Conservation (phyloP, 768 basidiomycete genomes). For the Pleurotus pulmonarius region DNA sequence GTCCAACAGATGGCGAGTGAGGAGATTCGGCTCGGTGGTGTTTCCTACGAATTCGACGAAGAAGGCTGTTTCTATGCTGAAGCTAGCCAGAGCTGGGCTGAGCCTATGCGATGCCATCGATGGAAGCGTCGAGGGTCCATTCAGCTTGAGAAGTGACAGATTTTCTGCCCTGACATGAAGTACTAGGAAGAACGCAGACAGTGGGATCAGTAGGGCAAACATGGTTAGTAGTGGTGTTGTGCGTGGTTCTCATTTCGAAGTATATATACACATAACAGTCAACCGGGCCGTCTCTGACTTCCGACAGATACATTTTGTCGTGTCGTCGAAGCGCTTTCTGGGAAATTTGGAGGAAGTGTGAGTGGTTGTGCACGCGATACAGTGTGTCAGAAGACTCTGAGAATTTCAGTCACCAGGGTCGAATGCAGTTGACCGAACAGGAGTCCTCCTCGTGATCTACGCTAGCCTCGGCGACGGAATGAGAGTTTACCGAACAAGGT, state of each 20-base stretch:
- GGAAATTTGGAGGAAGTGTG: not conserved
- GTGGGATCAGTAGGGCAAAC: slow-evolving; percentile 3
- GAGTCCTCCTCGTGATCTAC: too few relatives aligned
- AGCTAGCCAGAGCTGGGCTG: slow-evolving; percentile 43
- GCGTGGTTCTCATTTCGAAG: too few relatives aligned
- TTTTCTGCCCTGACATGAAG: not conserved
- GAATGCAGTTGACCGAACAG: too few relatives aligned
- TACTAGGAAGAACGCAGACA: not conserved
- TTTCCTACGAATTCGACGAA: slow-evolving; percentile 51
- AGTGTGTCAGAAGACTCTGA: too few relatives aligned
- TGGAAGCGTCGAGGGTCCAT: slow-evolving; percentile 39
- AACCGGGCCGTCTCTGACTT: too few relatives aligned
- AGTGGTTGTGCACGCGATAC: not conserved
- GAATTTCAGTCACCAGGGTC: not conserved
- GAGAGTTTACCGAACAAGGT: too few relatives aligned
- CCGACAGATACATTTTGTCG: too few relatives aligned
- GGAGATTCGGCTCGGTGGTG: slow-evolving; percentile 33
- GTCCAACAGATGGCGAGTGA: slow-evolving; percentile 40
- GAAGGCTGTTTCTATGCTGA: slow-evolving; percentile 54
- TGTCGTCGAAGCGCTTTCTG: too few relatives aligned
- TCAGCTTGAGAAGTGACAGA: slow-evolving; percentile 27
- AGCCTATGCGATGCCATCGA: slow-evolving; percentile 38
- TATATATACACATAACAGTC: too few relatives aligned
- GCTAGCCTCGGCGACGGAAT: too few relatives aligned
- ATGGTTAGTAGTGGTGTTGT: not conserved